Evolutionary conservation across 2,329 filamentous ascomycete species (phyloP).

Genomic region (Ophiocordyceps unilateralis): DNA sequence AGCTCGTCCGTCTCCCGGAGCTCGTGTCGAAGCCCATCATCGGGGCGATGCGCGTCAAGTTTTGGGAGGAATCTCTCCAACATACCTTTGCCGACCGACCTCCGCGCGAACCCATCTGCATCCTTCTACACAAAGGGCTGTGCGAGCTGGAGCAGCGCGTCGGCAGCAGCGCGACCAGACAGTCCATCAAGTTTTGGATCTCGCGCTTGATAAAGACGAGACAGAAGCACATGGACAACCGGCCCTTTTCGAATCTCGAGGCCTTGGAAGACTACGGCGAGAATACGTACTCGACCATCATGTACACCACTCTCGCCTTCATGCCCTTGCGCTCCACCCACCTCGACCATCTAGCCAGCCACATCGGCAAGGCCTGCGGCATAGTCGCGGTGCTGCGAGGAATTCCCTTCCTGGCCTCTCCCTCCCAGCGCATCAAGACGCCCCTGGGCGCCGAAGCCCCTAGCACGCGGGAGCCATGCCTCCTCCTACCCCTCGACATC

Average conservation of each 20-base stretch:
- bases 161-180: slow-evolving; percentile 20
- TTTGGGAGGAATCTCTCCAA: slow-evolving; percentile 77
- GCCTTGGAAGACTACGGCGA: slow-evolving; percentile 79
- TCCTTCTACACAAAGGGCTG: slow-evolving; percentile 61
- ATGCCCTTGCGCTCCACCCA: slow-evolving; percentile 68
- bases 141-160: slow-evolving; percentile 35
- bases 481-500: slow-evolving; percentile 74
- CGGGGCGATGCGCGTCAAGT: slow-evolving; percentile 78
- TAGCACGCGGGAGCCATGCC: slow-evolving; percentile 25
- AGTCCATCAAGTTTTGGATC: slow-evolving; percentile 53
- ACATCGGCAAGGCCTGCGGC: slow-evolving; percentile 86
- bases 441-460: slow-evolving; percentile 21
- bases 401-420: slow-evolving; percentile 70
- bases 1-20: slow-evolving; percentile 79
- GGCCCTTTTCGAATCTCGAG: slow-evolving; percentile 57
- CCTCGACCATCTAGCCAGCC: slow-evolving; percentile 81
- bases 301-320: slow-evolving; percentile 72
- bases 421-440: slow-evolving; percentile 30
- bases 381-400: slow-evolving; percentile 78
- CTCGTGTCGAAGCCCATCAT: slow-evolving; percentile 76
- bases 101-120: slow-evolving; percentile 79
- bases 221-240: slow-evolving; percentile 68
- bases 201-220: slow-evolving; percentile 63
- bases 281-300: slow-evolving; percentile 81
- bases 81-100: slow-evolving; percentile 62